These are phyloP conservation scores for Apiospora phragmitis DNA, from an alignment of 2,329 filamentous ascomycete genomes.

Conservation along the genomic window DNA sequence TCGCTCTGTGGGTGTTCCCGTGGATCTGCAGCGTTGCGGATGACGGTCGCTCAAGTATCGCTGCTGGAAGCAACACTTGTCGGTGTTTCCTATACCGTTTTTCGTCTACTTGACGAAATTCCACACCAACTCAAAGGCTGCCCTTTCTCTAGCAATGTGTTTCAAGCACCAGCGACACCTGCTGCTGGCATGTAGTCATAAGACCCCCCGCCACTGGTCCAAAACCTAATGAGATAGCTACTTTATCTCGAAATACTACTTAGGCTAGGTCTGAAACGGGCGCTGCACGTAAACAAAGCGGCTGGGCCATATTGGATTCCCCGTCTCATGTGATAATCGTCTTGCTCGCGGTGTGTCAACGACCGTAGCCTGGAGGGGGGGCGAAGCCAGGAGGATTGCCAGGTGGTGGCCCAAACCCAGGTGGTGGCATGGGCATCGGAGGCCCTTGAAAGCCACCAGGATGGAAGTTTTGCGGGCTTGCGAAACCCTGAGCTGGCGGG, in stretches of 20 bases:
- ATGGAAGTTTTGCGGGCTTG: constrained; percentile 59
- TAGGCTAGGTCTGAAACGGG: background rate
- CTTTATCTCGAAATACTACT: background rate
- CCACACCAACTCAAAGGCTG: background rate
- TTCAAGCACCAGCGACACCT: background rate
- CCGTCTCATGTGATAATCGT: background rate
- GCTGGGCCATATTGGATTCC: background rate
- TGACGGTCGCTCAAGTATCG: background rate
- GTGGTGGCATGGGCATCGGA: constrained; percentile 36
- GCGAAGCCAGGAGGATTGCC: constrained; percentile 19
- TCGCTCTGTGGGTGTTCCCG: background rate
- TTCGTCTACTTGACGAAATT: background rate
- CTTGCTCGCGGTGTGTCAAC: background rate
- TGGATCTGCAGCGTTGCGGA: background rate
- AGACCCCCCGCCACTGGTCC: background rate
- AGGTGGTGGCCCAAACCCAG: constrained; percentile 43
- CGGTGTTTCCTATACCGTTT: background rate
- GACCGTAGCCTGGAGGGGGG: constrained; percentile 22
- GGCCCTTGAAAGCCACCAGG: constrained; percentile 46
- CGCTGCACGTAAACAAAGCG: background rate
- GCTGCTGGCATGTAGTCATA: background rate
- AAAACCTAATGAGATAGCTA: background rate
- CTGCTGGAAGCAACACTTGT: background rate
- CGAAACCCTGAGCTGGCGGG: constrained; percentile 69
- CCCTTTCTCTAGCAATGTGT: background rate